A percentile compares a stretch with the other conserved stretches of the same genome.
These are phyloP conservation scores for Postia placenta DNA, from an alignment of 768 basidiomycete genomes.

Conservation along the genomic window DNA sequence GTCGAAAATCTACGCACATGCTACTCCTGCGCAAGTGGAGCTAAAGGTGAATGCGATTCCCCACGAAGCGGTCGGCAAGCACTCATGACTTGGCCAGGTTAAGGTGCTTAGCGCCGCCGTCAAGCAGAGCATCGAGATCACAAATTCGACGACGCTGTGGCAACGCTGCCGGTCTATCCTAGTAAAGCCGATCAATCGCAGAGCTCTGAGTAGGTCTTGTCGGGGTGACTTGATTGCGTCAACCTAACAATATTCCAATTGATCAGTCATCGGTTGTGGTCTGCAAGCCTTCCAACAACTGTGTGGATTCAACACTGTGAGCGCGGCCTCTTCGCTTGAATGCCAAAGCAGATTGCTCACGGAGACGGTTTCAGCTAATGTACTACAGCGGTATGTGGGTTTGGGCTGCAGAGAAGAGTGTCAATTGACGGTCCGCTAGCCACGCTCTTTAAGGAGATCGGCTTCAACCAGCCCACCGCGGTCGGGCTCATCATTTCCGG, in stretches of 20 bases:
- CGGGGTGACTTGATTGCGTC: not conserved
- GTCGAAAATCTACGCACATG: slow-evolving; percentile 61
- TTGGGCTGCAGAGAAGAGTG: not conserved
- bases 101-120: slow-evolving; percentile 56
- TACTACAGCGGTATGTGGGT: slow-evolving; percentile 20
- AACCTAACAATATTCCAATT: not conserved
- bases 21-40: slow-evolving; percentile 58
- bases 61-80: not conserved
- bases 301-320: slow-evolving; percentile 79
- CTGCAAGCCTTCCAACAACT: slow-evolving; percentile 83
- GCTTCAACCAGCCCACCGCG: slow-evolving; percentile 77
- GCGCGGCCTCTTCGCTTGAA: not conserved
- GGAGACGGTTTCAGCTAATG: slow-evolving; percentile 11
- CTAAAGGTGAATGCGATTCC: slow-evolving; percentile 41
- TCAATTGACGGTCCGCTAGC: slow-evolving; percentile 33
- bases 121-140: slow-evolving; percentile 53
- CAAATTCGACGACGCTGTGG: slow-evolving; percentile 53
- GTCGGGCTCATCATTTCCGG: slow-evolving; percentile 75
- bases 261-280: slow-evolving; percentile 65
- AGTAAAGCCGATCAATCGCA: slow-evolving; percentile 50
- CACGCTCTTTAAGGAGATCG: slow-evolving; percentile 74
- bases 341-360: not conserved
- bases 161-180: slow-evolving; percentile 52
- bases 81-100: slow-evolving; percentile 31
- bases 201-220: slow-evolving; percentile 56